Percentiles rank a stretch among this genome's conserved stretches.
Evolutionary conservation across 2,329 filamentous ascomycete genomes (phyloP).

Genomic region (Diaporthe eres): DNA sequence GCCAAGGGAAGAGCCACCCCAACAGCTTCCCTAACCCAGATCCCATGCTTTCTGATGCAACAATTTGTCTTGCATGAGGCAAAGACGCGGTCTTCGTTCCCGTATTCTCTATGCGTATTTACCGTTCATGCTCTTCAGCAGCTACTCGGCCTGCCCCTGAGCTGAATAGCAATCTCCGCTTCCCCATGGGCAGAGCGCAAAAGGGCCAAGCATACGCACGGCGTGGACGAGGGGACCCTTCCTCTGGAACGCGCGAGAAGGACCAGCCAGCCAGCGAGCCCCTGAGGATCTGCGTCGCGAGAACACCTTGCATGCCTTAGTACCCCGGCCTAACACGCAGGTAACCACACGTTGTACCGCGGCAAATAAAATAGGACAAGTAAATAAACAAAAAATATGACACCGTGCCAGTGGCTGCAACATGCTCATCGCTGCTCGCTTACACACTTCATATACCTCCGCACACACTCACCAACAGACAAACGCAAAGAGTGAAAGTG

Average conservation of each 20-base stretch:
- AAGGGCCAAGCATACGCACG: neutral
- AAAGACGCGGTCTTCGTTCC: neutral
- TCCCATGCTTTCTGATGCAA: conserved; percentile 20
- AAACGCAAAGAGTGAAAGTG: neutral
- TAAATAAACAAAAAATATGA: conserved; percentile 4
- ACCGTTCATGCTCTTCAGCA: neutral
- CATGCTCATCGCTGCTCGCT: neutral
- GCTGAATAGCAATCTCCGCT: conserved; percentile 21
- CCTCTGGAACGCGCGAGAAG: conserved; percentile 25
- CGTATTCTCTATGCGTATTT: neutral
- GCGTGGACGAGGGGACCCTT: conserved; percentile 7
- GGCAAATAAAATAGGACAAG: conserved; percentile 8
- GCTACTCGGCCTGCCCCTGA: neutral
- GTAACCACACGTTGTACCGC: conserved; percentile 20
- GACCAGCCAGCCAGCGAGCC: conserved; percentile 21
- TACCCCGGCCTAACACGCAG: conserved; percentile 21
- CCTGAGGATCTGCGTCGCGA: conserved; percentile 35
- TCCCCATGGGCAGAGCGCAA: conserved; percentile 1
- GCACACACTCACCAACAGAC: neutral
- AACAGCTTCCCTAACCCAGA: conserved; percentile 34
- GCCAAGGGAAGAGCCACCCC: conserved; percentile 20
- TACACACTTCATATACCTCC: neutral
- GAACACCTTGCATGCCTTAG: conserved; percentile 29
- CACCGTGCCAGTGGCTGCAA: conserved; percentile 23
- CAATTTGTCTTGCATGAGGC: neutral